These are phyloP conservation scores for Immersiporthe knoxdaviesiana DNA, from an alignment of 2,329 filamentous ascomycete genomes.

Conservation along the genomic window DNA sequence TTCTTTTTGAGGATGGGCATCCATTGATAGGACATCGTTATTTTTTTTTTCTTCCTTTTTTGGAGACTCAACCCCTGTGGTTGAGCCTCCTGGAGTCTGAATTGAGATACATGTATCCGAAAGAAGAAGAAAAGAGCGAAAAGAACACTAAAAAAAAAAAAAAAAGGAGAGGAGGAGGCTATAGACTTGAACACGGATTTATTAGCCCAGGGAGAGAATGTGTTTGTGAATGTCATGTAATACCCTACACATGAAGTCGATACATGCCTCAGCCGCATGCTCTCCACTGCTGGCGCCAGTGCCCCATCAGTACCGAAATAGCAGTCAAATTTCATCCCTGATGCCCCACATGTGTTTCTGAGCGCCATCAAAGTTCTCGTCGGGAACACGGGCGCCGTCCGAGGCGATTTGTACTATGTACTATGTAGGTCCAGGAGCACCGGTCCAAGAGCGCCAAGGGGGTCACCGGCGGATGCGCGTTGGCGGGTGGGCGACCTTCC, in stretches of 20 bases:
- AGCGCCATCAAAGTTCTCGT: constrained; percentile 7
- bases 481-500: not conserved
- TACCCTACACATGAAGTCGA: not conserved
- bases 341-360: constrained; percentile 5
- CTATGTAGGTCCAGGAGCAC: too few species aligned
- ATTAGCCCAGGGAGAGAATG: constrained; percentile 4
- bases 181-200: not conserved
- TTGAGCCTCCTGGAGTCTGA: not conserved
- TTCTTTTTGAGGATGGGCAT: not conserved
- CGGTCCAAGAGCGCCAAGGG: too few species aligned
- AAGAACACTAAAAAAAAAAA: not conserved
- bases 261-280: constrained; percentile 13
- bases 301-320: constrained; percentile 12
- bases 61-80: not conserved
- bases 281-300: not conserved
- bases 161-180: not conserved
- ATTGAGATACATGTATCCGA: not conserved
- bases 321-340: constrained; percentile 14
- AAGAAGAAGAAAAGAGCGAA: not conserved
- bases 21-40: constrained; percentile 4
- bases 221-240: constrained; percentile 1
- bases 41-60: too few species aligned
- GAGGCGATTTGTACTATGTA: not conserved
- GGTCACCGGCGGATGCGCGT: not conserved
- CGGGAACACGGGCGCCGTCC: constrained; percentile 4